phyloP scores from a whole-genome alignment of 257 asterid genomes.

The Plantago ovata region DNA sequence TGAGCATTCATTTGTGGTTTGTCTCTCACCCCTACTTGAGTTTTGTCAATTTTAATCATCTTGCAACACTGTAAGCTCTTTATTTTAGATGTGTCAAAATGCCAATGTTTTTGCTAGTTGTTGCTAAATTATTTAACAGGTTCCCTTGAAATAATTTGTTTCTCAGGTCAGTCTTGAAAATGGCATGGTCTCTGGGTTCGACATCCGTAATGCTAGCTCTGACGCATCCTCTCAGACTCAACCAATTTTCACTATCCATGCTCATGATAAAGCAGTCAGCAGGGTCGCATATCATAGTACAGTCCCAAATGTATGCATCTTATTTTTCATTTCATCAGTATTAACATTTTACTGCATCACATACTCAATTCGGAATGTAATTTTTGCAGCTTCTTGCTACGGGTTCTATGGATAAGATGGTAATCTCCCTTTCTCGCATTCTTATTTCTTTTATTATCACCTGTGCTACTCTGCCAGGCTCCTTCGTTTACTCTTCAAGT shows the following conservation, averaged over 20 bases:
- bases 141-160: slow-evolving; percentile 8
- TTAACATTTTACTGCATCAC: slow-evolving; percentile 1
- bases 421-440: slow-evolving; percentile 26
- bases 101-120: not conserved
- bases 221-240: slow-evolving; percentile 39
- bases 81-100: not conserved
- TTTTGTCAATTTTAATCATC: slow-evolving; percentile 9
- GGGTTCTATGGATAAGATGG: slow-evolving; percentile 85
- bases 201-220: slow-evolving; percentile 58
- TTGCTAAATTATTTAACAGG: not conserved
- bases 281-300: slow-evolving; percentile 52
- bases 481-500: not conserved
- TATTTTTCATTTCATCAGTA: not conserved
- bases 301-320: slow-evolving; percentile 58
- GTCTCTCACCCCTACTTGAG: slow-evolving; percentile 26
- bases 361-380: slow-evolving; percentile 24
- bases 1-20: slow-evolving; percentile 84
- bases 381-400: slow-evolving; percentile 83
- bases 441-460: slow-evolving; percentile 16
- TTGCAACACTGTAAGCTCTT: not conserved
- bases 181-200: slow-evolving; percentile 70
- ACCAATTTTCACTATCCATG: slow-evolving; percentile 80
- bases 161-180: slow-evolving; percentile 86
- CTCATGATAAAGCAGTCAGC: slow-evolving; percentile 88
- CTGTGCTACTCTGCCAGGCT: not conserved